Conservation (phyloP, 2,329 filamentous ascomycete genomes). For the Blastomyces emzantsi region DNA sequence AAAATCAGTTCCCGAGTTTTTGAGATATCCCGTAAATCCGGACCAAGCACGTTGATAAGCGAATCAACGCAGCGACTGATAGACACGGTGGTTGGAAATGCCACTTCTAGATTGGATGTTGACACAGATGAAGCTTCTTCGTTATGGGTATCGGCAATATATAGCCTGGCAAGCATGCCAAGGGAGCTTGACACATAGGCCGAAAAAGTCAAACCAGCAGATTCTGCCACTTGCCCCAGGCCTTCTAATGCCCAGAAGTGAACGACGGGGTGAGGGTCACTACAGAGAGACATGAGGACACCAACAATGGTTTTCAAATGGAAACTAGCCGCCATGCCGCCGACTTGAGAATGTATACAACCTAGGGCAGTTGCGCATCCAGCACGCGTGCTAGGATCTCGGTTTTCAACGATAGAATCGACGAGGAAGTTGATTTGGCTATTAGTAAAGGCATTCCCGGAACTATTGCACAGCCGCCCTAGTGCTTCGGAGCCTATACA, state of each 20-base stretch:
- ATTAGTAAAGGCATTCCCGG: slow-evolving; percentile 82
- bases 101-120: slow-evolving; percentile 84
- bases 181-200: slow-evolving; percentile 82
- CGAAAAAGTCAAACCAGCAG: slow-evolving; percentile 85
- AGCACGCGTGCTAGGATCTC: slow-evolving; percentile 85
- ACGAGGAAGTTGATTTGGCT: slow-evolving; percentile 84
- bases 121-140: slow-evolving; percentile 68
- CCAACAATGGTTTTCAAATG: slow-evolving; percentile 97
- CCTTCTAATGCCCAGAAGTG: slow-evolving; percentile 96
- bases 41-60: slow-evolving; percentile 92
- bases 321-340: slow-evolving; percentile 93
- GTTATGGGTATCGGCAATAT: slow-evolving; percentile 85
- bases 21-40: slow-evolving; percentile 83
- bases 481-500: slow-evolving; percentile 76
- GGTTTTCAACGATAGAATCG: slow-evolving; percentile 87
- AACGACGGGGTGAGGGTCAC: slow-evolving; percentile 87
- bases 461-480: slow-evolving; percentile 72
- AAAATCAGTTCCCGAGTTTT: slow-evolving; percentile 91
- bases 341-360: slow-evolving; percentile 88
- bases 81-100: slow-evolving; percentile 70
- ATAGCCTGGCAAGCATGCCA: slow-evolving; percentile 89
- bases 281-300: slow-evolving; percentile 94
- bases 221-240: slow-evolving; percentile 75
- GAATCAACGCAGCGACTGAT: slow-evolving; percentile 86
- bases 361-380: slow-evolving; percentile 92